These are phyloP conservation scores for Calophaca sinica DNA, from an alignment of 306 rosid genomes.

Conservation along the genomic window DNA sequence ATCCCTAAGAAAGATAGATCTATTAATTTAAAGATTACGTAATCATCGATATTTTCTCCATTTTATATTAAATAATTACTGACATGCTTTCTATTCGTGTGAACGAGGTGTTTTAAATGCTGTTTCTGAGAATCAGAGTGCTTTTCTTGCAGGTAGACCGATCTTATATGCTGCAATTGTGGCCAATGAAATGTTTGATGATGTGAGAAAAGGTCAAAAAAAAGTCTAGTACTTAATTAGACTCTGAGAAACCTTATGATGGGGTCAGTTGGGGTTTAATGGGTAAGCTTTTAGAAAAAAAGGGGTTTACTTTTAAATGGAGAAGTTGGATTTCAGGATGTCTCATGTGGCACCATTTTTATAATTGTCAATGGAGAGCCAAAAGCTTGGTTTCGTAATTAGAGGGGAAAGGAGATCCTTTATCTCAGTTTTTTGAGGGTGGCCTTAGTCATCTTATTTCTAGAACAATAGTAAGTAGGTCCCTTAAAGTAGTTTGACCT, in stretches of 20 bases:
- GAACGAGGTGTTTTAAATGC: too few species aligned
- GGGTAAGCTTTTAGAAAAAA: not conserved
- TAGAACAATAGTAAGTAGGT: not conserved
- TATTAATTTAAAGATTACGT: too few species aligned
- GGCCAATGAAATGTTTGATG: too few species aligned
- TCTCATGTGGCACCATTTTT: not conserved
- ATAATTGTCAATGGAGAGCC: not conserved
- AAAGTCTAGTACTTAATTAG: not conserved
- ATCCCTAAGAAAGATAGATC: too few species aligned
- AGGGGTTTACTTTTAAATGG: not conserved
- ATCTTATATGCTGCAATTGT: too few species aligned
- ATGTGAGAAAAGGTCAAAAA: not conserved
- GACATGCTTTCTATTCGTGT: too few species aligned
- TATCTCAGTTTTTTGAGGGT: not conserved
- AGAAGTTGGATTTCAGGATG: constrained; percentile 1
- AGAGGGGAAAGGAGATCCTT: not conserved
- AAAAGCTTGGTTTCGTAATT: not conserved
- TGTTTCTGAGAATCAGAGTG: too few species aligned
- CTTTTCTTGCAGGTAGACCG: too few species aligned
- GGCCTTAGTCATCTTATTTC: not conserved
- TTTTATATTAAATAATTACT: too few species aligned
- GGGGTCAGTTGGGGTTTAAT: not conserved
- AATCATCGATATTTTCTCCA: too few species aligned
- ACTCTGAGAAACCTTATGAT: not conserved
- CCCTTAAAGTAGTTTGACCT: not conserved